These are phyloP conservation scores for Sindora glabra DNA, from an alignment of 306 rosid genomes.

Conservation along the genomic window DNA sequence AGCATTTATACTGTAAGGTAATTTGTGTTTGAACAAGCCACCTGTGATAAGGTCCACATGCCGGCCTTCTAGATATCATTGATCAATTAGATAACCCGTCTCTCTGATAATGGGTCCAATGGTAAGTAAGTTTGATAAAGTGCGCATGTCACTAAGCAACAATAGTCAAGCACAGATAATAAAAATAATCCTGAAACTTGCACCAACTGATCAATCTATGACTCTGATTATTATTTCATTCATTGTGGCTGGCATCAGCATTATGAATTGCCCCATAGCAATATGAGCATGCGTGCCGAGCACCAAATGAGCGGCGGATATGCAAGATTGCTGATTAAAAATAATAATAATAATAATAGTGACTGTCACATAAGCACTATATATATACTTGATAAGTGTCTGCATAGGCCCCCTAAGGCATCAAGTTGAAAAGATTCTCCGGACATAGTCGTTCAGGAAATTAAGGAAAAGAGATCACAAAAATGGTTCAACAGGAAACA, in stretches of 20 bases:
- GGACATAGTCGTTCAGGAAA: too few relatives aligned
- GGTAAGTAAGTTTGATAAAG: neutral
- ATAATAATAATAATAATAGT: slow-evolving; percentile 20
- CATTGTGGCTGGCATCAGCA: slow-evolving; percentile 39
- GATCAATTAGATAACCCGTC: neutral
- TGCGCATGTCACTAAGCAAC: neutral
- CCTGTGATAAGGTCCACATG: neutral
- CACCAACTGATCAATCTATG: slow-evolving; percentile 35
- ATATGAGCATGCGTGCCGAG: slow-evolving; percentile 41
- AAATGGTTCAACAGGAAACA: slow-evolving; percentile 42
- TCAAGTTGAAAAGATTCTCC: slow-evolving; percentile 8
- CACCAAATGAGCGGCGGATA: slow-evolving; percentile 48
- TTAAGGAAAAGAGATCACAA: neutral
- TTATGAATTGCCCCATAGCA: slow-evolving; percentile 21
- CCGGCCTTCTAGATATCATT: neutral
- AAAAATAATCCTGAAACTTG: slow-evolving; percentile 23
- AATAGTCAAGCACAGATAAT: too few relatives aligned
- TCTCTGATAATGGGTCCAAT: neutral
- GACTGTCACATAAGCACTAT: slow-evolving; percentile 8
- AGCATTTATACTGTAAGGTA: neutral
- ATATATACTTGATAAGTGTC: slow-evolving; percentile 33
- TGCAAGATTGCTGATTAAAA: slow-evolving; percentile 24
- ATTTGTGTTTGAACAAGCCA: neutral
- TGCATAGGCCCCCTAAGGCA: slow-evolving; percentile 24
- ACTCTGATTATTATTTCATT: slow-evolving; percentile 30